Percentiles rank a stretch among this genome's conserved stretches.
phyloP scores from a whole-genome alignment of 441 rosid genomes.

The Raphanus hybrid region DNA sequence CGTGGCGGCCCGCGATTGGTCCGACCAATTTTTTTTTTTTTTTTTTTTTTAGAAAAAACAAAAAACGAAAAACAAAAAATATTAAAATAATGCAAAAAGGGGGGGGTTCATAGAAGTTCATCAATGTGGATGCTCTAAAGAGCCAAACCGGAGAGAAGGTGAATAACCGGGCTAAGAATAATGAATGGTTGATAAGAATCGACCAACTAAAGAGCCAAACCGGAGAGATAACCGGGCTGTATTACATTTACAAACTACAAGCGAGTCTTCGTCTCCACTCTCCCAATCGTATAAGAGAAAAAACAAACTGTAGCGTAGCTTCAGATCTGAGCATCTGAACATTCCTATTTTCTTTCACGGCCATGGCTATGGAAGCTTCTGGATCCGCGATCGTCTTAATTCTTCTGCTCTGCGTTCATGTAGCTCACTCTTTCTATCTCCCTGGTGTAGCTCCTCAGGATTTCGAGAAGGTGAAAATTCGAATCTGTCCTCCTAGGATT shows the following conservation, averaged over 20 bases:
- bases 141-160: no score
- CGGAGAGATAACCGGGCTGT: background rate
- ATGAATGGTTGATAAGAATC: background rate
- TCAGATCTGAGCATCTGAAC: constrained; percentile 36
- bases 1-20: no score
- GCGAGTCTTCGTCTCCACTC: background rate
- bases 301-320: constrained; percentile 1
- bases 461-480: constrained; percentile 55
- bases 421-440: constrained; percentile 58
- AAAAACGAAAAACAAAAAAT: no score
- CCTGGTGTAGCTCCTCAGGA: constrained; percentile 71
- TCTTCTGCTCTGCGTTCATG: constrained; percentile 47
- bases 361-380: constrained; percentile 1
- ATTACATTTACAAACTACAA: background rate
- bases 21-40: no score
- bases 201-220: background rate
- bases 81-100: no score
- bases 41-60: no score
- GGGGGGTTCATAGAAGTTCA: no score
- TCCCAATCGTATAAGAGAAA: background rate
- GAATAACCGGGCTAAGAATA: no score
- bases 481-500: background rate
- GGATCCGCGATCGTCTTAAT: constrained; percentile 45
- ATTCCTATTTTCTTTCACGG: constrained; percentile 17
- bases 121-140: no score